Evolutionary conservation across 257 asterid species (phyloP).

Genomic region (Solanum bukasovii): DNA sequence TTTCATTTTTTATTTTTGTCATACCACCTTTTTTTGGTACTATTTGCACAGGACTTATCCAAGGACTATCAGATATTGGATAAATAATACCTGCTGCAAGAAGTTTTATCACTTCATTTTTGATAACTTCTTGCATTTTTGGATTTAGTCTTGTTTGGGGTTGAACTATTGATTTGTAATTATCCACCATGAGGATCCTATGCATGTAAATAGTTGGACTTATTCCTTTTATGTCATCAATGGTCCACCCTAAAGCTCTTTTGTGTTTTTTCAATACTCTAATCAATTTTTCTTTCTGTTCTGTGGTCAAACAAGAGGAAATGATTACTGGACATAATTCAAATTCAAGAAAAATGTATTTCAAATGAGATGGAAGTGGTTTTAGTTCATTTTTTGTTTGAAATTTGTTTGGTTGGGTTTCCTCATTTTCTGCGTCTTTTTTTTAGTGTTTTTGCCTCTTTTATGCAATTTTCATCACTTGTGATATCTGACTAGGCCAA

Average conservation of each 20-base stretch:
- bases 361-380: not conserved
- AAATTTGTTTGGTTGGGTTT: not conserved
- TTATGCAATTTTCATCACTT: not conserved
- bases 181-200: not conserved
- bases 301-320: not conserved
- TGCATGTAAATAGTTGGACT: not conserved
- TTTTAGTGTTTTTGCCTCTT: not conserved
- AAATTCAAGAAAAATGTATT: not conserved
- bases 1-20: too few species aligned
- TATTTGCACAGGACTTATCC: not conserved
- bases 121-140: not conserved
- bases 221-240: not conserved
- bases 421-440: not conserved
- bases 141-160: not conserved
- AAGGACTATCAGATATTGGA: not conserved
- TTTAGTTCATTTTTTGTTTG: not conserved
- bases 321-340: not conserved
- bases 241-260: not conserved
- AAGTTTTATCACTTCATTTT: not conserved
- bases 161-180: not conserved
- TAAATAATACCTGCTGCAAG: not conserved
- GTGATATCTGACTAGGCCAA: not conserved
- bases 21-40: not conserved
- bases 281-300: not conserved
- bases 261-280: not conserved